Percentiles rank a stretch among this genome's conserved stretches.
Evolutionary conservation across 2,329 filamentous ascomycete species (phyloP).

Genomic region (Colletotrichum filicis): DNA sequence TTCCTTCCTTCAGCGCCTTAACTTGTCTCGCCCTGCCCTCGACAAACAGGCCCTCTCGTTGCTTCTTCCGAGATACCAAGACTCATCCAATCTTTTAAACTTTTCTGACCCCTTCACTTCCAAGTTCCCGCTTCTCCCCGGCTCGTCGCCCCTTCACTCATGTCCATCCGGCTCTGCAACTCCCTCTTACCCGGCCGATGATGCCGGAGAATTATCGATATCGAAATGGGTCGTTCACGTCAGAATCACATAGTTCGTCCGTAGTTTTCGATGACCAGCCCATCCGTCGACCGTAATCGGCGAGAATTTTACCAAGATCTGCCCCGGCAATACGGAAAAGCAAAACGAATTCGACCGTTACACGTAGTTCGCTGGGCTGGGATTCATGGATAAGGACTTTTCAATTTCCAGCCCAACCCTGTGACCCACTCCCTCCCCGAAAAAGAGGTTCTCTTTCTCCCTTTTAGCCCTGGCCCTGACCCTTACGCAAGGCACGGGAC

Average conservation of each 20-base stretch:
- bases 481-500: not conserved
- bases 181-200: not conserved
- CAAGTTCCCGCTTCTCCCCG: no score
- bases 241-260: not conserved
- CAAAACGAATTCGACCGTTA: not conserved
- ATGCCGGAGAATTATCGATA: not conserved
- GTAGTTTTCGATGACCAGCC: not conserved
- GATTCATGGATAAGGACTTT: not conserved
- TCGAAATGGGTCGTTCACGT: not conserved
- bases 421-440: not conserved
- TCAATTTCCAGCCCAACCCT: not conserved
- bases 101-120: not conserved
- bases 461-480: not conserved
- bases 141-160: not conserved
- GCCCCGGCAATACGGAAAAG: not conserved
- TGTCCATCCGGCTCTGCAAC: not conserved
- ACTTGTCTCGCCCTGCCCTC: not conserved
- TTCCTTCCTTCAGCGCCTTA: not conserved
- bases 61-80: not conserved
- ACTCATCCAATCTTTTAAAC: not conserved
- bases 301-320: not conserved
- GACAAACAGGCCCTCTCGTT: no score
- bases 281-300: not conserved
- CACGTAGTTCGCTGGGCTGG: not conserved
- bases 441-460: no score